Evolutionary conservation across 2,329 filamentous ascomycete genomes (phyloP).

Genomic region (Hymenoscyphus linearis): DNA sequence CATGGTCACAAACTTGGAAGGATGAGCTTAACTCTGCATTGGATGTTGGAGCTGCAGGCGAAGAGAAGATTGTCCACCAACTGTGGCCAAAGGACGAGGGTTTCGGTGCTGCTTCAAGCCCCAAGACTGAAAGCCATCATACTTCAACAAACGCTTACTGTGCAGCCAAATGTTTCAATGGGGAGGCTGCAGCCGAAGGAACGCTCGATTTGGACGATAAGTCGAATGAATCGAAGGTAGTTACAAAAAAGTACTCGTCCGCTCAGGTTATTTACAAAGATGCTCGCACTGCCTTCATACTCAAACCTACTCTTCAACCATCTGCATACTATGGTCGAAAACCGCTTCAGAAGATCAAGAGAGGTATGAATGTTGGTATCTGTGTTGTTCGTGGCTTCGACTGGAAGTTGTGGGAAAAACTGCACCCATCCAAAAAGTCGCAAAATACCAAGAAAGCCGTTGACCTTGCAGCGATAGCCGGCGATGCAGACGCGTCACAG

Average conservation of each 20-base stretch:
- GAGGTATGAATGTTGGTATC: slow-evolving; percentile 75
- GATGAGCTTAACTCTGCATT: slow-evolving; percentile 88
- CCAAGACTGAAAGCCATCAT: slow-evolving; percentile 12
- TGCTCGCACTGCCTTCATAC: slow-evolving; percentile 68
- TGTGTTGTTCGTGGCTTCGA: slow-evolving; percentile 89
- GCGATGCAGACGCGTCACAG: slow-evolving; percentile 16
- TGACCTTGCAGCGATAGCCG: slow-evolving; percentile 20
- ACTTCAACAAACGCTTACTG: slow-evolving; percentile 48
- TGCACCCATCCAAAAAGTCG: slow-evolving; percentile 44
- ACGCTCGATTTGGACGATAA: slow-evolving; percentile 32
- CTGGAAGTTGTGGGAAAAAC: slow-evolving; percentile 65
- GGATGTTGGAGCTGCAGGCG: slow-evolving; percentile 81
- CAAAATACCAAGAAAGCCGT: slow-evolving; percentile 30
- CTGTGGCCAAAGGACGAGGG: slow-evolving; percentile 65
- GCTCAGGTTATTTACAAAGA: slow-evolving; percentile 87
- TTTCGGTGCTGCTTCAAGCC: slow-evolving; percentile 32
- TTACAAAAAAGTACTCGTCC: slow-evolving; percentile 57
- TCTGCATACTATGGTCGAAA: slow-evolving; percentile 79
- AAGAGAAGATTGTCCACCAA: slow-evolving; percentile 78
- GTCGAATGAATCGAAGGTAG: slow-evolving; percentile 12
- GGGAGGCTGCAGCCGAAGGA: slow-evolving; percentile 54
- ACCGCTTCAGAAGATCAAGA: slow-evolving; percentile 74
- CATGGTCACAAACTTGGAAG: slow-evolving; percentile 88
- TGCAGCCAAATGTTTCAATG: slow-evolving; percentile 53
- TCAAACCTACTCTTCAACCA: slow-evolving; percentile 80